Percentiles rank a stretch among this genome's conserved stretches.
These are phyloP conservation scores for Picochlorum sp. DNA, from an alignment of 139 green algal genomes.

Conservation along the genomic window DNA sequence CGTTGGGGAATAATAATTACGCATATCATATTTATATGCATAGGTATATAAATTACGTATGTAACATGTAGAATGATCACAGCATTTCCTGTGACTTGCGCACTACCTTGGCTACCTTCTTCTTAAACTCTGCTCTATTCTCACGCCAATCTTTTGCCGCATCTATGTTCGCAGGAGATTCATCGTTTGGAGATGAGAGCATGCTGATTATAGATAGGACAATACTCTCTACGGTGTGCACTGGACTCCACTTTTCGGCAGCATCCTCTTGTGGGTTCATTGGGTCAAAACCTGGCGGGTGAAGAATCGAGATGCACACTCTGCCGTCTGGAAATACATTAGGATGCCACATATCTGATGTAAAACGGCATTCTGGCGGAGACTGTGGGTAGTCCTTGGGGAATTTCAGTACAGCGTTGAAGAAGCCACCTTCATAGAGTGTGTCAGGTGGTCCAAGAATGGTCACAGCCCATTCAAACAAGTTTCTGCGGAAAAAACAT, in stretches of 20 bases:
- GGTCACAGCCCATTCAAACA: constrained; percentile 97
- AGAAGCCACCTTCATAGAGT: constrained; percentile 99
- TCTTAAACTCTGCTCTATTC: constrained; percentile 78
- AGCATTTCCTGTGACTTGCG: constrained; percentile 88
- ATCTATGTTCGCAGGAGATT: constrained; percentile 98
- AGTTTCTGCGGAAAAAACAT: constrained; percentile 41
- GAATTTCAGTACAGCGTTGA: constrained; percentile 91
- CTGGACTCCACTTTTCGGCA: constrained; percentile 90
- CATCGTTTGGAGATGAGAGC: constrained; percentile 97
- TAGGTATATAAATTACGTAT: neutral
- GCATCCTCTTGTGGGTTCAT: constrained; percentile 91
- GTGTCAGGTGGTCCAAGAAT: constrained; percentile 98
- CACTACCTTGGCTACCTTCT: constrained; percentile 77
- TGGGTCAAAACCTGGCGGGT: constrained; percentile 89
- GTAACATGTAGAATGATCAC: constrained; percentile 19
- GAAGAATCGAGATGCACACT: constrained; percentile 99
- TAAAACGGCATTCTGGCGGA: constrained; percentile 89
- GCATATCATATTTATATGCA: constrained; percentile 1
- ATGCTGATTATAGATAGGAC: constrained; percentile 99
- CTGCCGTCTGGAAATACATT: constrained; percentile 93
- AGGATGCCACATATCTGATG: constrained; percentile 97
- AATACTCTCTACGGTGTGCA: constrained; percentile 98
- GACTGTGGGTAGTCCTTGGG: constrained; percentile 96
- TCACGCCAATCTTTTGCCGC: constrained; percentile 92
- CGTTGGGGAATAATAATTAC: constrained; percentile 67